Percentiles rank a stretch among this genome's conserved stretches.
Conservation (phyloP, 371 early-diverging fungal genomes). For the Saksenaea oblongispora region DNA sequence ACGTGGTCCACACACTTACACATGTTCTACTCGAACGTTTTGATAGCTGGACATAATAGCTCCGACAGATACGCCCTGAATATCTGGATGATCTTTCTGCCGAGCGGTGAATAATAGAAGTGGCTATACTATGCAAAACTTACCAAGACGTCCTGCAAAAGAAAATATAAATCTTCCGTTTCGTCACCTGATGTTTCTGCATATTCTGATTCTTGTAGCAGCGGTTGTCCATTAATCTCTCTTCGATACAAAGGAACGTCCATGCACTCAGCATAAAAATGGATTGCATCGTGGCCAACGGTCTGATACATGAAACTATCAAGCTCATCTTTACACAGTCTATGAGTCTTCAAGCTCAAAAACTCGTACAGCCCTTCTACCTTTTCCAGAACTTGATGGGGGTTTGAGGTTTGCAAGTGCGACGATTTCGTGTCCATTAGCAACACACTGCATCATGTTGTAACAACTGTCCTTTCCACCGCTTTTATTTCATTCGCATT, state of each 20-base stretch:
- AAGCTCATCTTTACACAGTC: conserved; percentile 68
- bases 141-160: conserved; percentile 75
- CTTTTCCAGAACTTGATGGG: conserved; percentile 58
- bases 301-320: conserved; percentile 99
- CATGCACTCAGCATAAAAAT: conserved; percentile 87
- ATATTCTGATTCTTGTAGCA: conserved; percentile 71
- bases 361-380: conserved; percentile 28
- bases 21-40: conserved; percentile 94
- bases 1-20: conserved; percentile 53
- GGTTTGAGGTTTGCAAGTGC: conserved; percentile 96
- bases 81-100: conserved; percentile 72
- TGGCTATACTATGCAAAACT: background rate
- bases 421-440: conserved; percentile 93
- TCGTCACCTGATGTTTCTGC: conserved; percentile 79
- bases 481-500: conserved; percentile 48
- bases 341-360: background rate
- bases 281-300: conserved; percentile 94
- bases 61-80: conserved; percentile 94
- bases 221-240: conserved; percentile 76
- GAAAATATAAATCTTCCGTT: conserved; percentile 92
- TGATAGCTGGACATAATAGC: conserved; percentile 99
- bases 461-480: conserved; percentile 99
- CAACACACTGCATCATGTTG: conserved; percentile 94
- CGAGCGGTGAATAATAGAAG: background rate
- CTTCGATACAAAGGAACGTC: conserved; percentile 86